Evolutionary conservation across 2,329 filamentous ascomycete genomes (phyloP).

Genomic region (Fusarium chuoi): DNA sequence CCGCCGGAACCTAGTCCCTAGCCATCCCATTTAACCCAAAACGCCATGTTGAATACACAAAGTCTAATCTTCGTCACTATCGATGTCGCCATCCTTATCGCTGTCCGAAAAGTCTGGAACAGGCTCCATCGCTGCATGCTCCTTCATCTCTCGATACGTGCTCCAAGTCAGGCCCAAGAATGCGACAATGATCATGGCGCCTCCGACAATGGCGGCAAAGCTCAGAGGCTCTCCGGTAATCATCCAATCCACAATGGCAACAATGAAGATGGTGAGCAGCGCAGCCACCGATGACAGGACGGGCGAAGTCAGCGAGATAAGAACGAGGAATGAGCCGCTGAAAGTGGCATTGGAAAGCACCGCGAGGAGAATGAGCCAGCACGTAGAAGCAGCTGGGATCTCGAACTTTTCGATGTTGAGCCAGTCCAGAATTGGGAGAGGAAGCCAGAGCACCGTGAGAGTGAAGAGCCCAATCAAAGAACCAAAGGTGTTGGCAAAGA

Average conservation of each 20-base stretch:
- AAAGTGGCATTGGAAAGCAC: constrained; percentile 91
- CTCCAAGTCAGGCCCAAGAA: constrained; percentile 91
- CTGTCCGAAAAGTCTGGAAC: constrained; percentile 58
- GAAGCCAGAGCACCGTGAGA: constrained; percentile 88
- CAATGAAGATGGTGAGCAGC: constrained; percentile 94
- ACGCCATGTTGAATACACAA: constrained; percentile 9
- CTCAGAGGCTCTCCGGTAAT: constrained; percentile 82
- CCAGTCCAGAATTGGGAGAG: constrained; percentile 83
- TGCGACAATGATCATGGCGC: constrained; percentile 85
- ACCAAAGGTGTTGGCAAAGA: constrained; percentile 94
- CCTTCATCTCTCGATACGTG: constrained; percentile 91
- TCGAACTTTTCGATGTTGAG: constrained; percentile 84
- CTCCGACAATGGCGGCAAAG: constrained; percentile 81
- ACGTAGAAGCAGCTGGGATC: constrained; percentile 80
- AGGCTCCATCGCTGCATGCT: constrained; percentile 74
- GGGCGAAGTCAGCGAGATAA: constrained; percentile 92
- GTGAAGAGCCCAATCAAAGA: constrained; percentile 90
- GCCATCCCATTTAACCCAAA: neutral
- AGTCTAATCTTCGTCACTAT: constrained; percentile 45
- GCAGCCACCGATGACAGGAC: constrained; percentile 93
- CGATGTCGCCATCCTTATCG: constrained; percentile 58
- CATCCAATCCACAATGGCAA: constrained; percentile 90
- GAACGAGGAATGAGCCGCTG: constrained; percentile 89
- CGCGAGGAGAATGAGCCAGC: constrained; percentile 81
- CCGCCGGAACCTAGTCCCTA: neutral